A percentile compares a stretch with the other conserved stretches of the same genome.
phyloP scores from a whole-genome alignment of 2,329 filamentous ascomycete species.

The Aspergillus uvarum region DNA sequence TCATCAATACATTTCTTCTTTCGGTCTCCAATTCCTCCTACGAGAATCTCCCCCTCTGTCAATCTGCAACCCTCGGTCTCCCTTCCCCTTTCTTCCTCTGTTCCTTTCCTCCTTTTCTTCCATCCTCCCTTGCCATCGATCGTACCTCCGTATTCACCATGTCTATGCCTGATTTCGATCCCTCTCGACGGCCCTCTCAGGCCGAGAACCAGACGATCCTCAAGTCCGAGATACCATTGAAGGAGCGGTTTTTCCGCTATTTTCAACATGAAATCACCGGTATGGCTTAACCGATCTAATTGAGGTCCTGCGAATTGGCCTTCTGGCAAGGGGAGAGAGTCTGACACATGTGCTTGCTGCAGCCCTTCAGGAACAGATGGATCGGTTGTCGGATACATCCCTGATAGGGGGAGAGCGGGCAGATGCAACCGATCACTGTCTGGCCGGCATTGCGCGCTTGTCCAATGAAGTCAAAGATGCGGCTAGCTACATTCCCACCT shows the following conservation, averaged over 20 bases:
- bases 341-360: conserved; percentile 19
- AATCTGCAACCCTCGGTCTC: not conserved
- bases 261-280: conserved; percentile 74
- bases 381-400: conserved; percentile 62
- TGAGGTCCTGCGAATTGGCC: conserved; percentile 5
- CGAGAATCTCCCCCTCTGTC: not conserved
- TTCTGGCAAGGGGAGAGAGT: conserved; percentile 8
- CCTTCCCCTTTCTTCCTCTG: not conserved
- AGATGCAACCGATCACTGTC: conserved; percentile 76
- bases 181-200: conserved; percentile 31
- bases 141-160: conserved; percentile 21
- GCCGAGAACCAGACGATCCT: conserved; percentile 35
- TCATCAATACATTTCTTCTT: conserved; percentile 32
- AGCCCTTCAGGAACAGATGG: conserved; percentile 78
- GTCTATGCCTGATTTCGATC: conserved; percentile 31
- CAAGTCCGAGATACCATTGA: conserved; percentile 50
- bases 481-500: conserved; percentile 76
- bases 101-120: not conserved
- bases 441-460: conserved; percentile 75
- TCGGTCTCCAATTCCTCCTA: conserved; percentile 6
- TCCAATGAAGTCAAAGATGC: conserved; percentile 84
- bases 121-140: not conserved
- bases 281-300: conserved; percentile 40
- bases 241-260: conserved; percentile 80
- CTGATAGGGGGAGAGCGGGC: conserved; percentile 70